Conservation (phyloP, 2,329 filamentous ascomycete genomes). For the Xylaria sp. region DNA sequence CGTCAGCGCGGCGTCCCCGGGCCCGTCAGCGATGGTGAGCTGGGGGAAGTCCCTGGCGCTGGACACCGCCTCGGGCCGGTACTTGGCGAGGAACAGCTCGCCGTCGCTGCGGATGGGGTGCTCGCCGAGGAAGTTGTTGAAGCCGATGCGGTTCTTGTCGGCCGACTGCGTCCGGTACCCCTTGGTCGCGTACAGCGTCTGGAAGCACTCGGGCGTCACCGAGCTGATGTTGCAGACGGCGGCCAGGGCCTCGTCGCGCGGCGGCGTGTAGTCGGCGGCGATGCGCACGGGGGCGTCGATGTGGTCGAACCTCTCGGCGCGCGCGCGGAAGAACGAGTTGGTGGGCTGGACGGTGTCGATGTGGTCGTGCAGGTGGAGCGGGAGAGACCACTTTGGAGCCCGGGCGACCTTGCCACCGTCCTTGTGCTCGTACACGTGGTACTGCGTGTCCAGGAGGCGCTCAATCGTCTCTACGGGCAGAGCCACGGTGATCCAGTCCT, state of each 20-base stretch:
- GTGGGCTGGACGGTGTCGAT: slow-evolving; percentile 64
- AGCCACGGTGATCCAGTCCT: slow-evolving; percentile 59
- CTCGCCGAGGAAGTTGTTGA: slow-evolving; percentile 51
- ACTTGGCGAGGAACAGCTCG: slow-evolving; percentile 40
- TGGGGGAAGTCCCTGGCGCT: slow-evolving; percentile 40
- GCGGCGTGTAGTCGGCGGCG: slow-evolving; percentile 35
- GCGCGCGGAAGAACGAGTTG: slow-evolving; percentile 57
- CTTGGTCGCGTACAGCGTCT: slow-evolving; percentile 56
- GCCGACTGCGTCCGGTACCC: slow-evolving; percentile 50
- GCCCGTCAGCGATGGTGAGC: slow-evolving; percentile 38
- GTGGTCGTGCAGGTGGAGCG: slow-evolving; percentile 57
- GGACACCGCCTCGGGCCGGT: slow-evolving; percentile 39
- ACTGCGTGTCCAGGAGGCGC: slow-evolving; percentile 54
- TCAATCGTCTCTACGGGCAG: slow-evolving; percentile 56
- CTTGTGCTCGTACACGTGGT: slow-evolving; percentile 55
- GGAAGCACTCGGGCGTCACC: slow-evolving; percentile 56
- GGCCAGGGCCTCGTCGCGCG: slow-evolving; percentile 33
- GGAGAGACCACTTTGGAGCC: slow-evolving; percentile 60
- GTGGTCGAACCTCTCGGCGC: slow-evolving; percentile 34
- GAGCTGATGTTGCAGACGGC: slow-evolving; percentile 51
- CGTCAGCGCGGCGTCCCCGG: slow-evolving; percentile 34
- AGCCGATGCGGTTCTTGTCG: slow-evolving; percentile 46
- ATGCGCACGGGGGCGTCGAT: slow-evolving; percentile 35
- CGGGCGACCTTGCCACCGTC: slow-evolving; percentile 57
- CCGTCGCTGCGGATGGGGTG: slow-evolving; percentile 50